Base-by-base conservation (phyloP, 441 rosid species). In the Eruca vesicaria region DNA sequence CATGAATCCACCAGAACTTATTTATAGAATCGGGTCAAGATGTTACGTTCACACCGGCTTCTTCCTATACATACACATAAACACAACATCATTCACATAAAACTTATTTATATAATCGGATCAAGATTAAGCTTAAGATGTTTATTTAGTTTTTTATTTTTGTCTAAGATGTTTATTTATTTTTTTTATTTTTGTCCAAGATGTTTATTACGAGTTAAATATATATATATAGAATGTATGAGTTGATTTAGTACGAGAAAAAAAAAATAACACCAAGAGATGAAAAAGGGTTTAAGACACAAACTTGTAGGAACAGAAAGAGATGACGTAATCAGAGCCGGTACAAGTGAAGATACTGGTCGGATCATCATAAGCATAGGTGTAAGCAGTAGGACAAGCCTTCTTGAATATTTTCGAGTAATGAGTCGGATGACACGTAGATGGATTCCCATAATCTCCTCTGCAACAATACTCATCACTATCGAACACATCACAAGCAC, bases 301-400 rank as follows among this genome's bases (percentile, higher is more conserved):
- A 26, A 53, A 92, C 99, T 89, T 90, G 62, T 86, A 6, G 45
- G 86, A 31, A 78, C 99, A 96, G 64, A 96, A 96, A 43, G 88
- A 66, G 83, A 96, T 50, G 19, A 84, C 73, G 78, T 93, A 96
- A 78, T 93, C 99, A 9, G 94, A 63, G 7, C 87, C 97, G 0
- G 88, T 58, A 81, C 99, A 96, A 8, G 97, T 96, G 7, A 84
- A 77, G 64, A 93, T 87, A 62, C 99, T 96, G 3, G 88, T 81
- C 2, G 97, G 98, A 81, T 93, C 97, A 80, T 96, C 99, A 50
- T 96, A 91, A 7, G 99, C 99, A 65, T 93, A 96, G 59, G 97
- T 96, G 43, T 96, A 93, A 6, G 99, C 87, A 23, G 90, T 81
- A 9, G 98, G 99, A 79, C 99, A 96, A 8, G 90, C 97, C 60